phyloP scores from a whole-genome alignment of 805 yeast genomes.

The Tetrapisispora nanseiensis region DNA sequence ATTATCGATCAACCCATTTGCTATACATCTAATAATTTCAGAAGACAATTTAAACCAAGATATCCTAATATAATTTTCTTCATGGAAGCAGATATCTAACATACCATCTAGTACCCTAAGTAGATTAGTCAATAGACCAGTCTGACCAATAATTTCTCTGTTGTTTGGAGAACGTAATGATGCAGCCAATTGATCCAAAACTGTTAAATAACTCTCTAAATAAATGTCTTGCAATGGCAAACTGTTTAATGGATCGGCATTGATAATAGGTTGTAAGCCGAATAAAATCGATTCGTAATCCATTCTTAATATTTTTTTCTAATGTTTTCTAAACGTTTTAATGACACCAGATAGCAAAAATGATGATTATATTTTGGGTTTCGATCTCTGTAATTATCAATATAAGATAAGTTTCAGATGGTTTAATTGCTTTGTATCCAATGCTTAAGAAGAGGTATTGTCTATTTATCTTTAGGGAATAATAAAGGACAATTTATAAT shows the following conservation, averaged over 20 bases:
- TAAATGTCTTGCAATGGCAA: constrained; percentile 15
- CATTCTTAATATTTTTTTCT: constrained; percentile 15
- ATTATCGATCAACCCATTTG: constrained; percentile 27
- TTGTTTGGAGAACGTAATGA: constrained; percentile 22
- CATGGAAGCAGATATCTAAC: constrained; percentile 11
- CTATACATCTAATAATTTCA: constrained; percentile 27
- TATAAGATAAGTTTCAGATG: too few species aligned
- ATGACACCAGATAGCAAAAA: too few species aligned
- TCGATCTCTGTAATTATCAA: too few species aligned
- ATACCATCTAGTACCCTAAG: constrained; percentile 10
- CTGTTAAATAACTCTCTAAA: constrained; percentile 14
- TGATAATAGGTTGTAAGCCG: constrained; percentile 24
- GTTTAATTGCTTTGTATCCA: too few species aligned
- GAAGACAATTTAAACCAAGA: constrained; percentile 17
- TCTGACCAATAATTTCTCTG: constrained; percentile 22
- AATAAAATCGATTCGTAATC: constrained; percentile 27
- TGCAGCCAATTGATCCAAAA: constrained; percentile 26
- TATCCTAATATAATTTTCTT: background rate
- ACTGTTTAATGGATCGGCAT: constrained; percentile 10
- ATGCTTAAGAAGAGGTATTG: too few species aligned
- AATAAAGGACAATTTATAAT: too few species aligned
- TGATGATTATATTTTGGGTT: too few species aligned
- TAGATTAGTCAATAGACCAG: constrained; percentile 19
- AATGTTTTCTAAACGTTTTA: background rate
- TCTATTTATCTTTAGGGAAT: too few species aligned